A percentile compares a stretch with the other conserved stretches of the same genome.
Evolutionary conservation across 2,329 filamentous ascomycete genomes (phyloP).

Genomic region (Aureobasidium sp.): DNA sequence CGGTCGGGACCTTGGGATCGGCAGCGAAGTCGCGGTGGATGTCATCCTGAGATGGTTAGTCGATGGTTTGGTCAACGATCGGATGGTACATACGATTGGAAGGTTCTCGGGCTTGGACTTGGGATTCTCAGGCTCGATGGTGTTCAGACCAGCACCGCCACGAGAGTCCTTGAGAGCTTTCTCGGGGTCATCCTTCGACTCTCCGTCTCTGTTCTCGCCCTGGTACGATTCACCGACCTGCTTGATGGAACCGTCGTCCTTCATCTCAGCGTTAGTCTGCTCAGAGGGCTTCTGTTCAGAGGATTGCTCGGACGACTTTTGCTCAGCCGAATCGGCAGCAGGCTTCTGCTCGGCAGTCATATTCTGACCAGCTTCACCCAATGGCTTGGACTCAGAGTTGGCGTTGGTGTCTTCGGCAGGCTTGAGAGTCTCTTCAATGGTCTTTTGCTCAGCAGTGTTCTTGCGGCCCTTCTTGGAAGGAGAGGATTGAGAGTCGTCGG

Average conservation of each 20-base stretch:
- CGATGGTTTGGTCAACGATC: neutral
- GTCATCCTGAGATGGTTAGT: conserved; percentile 8
- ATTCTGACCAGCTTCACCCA: conserved; percentile 7
- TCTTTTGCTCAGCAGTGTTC: conserved; percentile 37
- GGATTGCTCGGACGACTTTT: neutral
- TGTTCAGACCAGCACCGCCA: conserved; percentile 15
- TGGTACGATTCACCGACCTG: conserved; percentile 16
- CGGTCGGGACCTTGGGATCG: neutral
- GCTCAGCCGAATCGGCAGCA: neutral
- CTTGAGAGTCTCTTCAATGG: conserved; percentile 43
- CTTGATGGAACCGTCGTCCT: conserved; percentile 19
- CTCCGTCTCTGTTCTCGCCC: conserved; percentile 20
- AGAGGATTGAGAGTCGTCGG: conserved; percentile 23
- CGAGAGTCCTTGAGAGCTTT: conserved; percentile 18
- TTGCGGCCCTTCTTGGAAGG: conserved; percentile 35
- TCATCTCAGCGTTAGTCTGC: conserved; percentile 18
- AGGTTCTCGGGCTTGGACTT: conserved; percentile 8
- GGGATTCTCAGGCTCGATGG: conserved; percentile 10
- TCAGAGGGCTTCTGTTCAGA: conserved; percentile 5
- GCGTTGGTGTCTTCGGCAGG: conserved; percentile 26
- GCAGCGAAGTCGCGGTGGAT: conserved; percentile 10
- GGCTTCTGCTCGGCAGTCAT: conserved; percentile 22
- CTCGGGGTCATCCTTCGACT: conserved; percentile 20
- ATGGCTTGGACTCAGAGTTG: conserved; percentile 19
- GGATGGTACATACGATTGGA: neutral